These are phyloP conservation scores for Beauveria australis DNA, from an alignment of 2,329 filamentous ascomycete genomes.

Conservation along the genomic window DNA sequence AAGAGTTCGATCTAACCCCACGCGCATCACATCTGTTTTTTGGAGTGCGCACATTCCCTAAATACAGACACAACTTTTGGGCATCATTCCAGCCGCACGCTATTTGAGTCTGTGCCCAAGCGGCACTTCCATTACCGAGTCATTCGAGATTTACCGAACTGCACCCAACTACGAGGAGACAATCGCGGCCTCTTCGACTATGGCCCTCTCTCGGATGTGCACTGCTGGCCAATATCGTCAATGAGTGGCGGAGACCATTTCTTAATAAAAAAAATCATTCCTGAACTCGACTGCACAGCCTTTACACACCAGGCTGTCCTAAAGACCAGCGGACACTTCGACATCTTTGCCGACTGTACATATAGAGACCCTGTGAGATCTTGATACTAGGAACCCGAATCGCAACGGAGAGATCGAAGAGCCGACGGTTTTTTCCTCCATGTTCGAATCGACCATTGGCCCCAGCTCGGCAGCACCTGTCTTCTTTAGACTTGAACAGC, in stretches of 20 bases:
- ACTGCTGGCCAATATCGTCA: constrained; percentile 13
- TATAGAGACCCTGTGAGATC: constrained; percentile 59
- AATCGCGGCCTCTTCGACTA: constrained; percentile 14
- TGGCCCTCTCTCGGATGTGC: constrained; percentile 13
- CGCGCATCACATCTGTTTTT: no score
- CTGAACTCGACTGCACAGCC: constrained; percentile 62
- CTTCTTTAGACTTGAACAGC: constrained; percentile 59
- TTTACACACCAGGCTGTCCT: constrained; percentile 60
- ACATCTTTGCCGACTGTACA: constrained; percentile 67
- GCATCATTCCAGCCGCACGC: constrained; percentile 44
- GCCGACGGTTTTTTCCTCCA: constrained; percentile 61
- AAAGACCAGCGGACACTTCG: constrained; percentile 62
- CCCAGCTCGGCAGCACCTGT: constrained; percentile 55
- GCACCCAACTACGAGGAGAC: constrained; percentile 11
- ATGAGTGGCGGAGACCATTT: constrained; percentile 14
- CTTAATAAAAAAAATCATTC: constrained; percentile 13
- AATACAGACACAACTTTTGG: background rate
- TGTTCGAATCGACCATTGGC: constrained; percentile 63
- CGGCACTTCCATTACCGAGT: constrained; percentile 58
- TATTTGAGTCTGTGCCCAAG: constrained; percentile 55
- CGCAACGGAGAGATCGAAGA: constrained; percentile 51
- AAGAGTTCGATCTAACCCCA: no score
- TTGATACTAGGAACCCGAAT: constrained; percentile 57
- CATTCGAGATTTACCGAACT: constrained; percentile 55
- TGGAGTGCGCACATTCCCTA: no score